Percentiles rank a stretch among this genome's conserved stretches.
phyloP scores from a whole-genome alignment of 23 red algal species.

The Pyropia haitanensis region DNA sequence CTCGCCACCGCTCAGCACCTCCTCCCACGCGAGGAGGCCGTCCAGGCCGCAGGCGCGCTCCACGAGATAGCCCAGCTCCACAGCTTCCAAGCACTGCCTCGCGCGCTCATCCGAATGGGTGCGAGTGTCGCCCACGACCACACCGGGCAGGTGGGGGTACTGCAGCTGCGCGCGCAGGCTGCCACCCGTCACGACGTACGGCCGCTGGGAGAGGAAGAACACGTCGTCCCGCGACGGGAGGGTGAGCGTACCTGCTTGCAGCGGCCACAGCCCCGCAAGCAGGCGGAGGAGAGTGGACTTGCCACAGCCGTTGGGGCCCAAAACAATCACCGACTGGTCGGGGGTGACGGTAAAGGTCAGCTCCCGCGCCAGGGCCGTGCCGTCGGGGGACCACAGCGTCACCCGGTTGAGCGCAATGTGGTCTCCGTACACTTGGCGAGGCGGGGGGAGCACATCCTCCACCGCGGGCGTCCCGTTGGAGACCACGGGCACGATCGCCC shows the following conservation, averaged over 20 bases:
- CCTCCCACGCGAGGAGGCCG: constrained; percentile 60
- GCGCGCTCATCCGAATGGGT: constrained; percentile 39
- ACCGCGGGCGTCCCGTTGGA: too few species aligned
- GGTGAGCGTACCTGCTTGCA: constrained; percentile 48
- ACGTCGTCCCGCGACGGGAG: constrained; percentile 52
- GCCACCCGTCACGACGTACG: constrained; percentile 73
- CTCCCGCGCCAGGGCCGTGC: constrained; percentile 36
- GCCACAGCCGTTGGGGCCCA: constrained; percentile 51
- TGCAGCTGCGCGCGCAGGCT: constrained; percentile 68
- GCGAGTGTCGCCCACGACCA: constrained; percentile 28
- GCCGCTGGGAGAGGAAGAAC: constrained; percentile 83
- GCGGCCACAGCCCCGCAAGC: constrained; percentile 82
- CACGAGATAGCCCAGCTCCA: constrained; percentile 56
- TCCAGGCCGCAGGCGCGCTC: constrained; percentile 51
- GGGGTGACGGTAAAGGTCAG: constrained; percentile 31
- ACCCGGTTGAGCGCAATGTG: constrained; percentile 43
- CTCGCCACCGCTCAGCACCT: constrained; percentile 80
- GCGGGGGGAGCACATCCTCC: too few species aligned
- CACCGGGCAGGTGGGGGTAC: constrained; percentile 60
- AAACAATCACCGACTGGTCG: constrained; percentile 36
- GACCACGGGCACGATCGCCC: too few species aligned
- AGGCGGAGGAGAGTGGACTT: constrained; percentile 87
- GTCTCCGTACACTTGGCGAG: constrained; percentile 15
- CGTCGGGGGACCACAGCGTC: constrained; percentile 57
- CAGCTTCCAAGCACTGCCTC: constrained; percentile 30